phyloP scores from a whole-genome alignment of 805 yeast species.

The Teunomyces panamensis region DNA sequence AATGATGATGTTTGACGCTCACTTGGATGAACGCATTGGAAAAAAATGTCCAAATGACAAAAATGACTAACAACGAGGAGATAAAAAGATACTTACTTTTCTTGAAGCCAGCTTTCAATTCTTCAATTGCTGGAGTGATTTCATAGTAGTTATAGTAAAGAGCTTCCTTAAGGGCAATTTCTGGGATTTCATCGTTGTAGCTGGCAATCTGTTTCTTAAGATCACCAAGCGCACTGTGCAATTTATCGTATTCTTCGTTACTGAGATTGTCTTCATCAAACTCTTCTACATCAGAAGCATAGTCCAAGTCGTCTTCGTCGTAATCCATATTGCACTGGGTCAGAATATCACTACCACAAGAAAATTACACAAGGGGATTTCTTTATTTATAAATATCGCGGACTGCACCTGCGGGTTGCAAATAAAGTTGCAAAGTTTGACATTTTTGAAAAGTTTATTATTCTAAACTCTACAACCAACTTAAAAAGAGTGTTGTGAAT shows the following conservation, averaged over 20 bases:
- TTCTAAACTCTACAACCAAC: neutral
- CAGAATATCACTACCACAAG: neutral
- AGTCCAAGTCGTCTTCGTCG: slow-evolving; percentile 26
- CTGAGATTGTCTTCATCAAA: slow-evolving; percentile 37
- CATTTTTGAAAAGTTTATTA: neutral
- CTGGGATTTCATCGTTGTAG: slow-evolving; percentile 45
- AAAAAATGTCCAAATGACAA: neutral
- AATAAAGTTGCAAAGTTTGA: neutral
- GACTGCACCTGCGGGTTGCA: neutral
- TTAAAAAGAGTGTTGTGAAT: neutral
- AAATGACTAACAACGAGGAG: slow-evolving; percentile 1
- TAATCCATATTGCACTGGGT: slow-evolving; percentile 9
- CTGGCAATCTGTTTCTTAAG: slow-evolving; percentile 35
- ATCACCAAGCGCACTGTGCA: slow-evolving; percentile 43
- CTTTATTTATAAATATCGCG: neutral
- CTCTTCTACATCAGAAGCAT: slow-evolving; percentile 27
- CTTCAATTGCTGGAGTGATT: slow-evolving; percentile 48
- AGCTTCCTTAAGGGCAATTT: slow-evolving; percentile 52
- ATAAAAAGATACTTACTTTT: slow-evolving; percentile 45
- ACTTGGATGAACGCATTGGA: neutral
- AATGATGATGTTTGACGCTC: neutral
- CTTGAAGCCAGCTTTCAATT: slow-evolving; percentile 35
- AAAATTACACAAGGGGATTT: neutral
- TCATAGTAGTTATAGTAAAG: slow-evolving; percentile 60
- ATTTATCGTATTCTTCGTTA: slow-evolving; percentile 41